Conservation (phyloP, 257 asterid species). For the Solanum sitiens region DNA sequence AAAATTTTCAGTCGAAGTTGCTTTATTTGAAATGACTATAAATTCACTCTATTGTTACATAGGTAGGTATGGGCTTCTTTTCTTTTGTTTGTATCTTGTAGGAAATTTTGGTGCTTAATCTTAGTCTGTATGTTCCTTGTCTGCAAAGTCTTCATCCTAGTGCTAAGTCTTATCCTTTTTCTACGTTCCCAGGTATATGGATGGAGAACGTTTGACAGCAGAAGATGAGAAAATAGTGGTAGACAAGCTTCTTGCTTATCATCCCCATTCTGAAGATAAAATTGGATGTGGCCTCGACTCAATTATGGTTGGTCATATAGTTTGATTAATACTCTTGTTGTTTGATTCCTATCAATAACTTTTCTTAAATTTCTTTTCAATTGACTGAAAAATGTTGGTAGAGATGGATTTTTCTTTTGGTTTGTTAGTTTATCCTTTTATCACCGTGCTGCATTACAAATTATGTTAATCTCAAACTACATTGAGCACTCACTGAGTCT, state of each 20-base stretch:
- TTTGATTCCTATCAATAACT: neutral
- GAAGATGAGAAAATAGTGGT: conserved; percentile 67
- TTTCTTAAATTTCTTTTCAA: neutral
- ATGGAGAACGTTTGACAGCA: conserved; percentile 71
- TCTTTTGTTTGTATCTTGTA: neutral
- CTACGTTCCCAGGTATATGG: conserved; percentile 50
- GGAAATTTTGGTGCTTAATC: neutral
- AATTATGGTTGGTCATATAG: conserved; percentile 62
- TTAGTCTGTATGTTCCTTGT: neutral
- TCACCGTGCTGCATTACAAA: neutral
- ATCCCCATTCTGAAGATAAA: conserved; percentile 78
- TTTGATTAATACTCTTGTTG: neutral
- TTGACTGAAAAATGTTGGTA: neutral
- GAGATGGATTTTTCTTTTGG: neutral
- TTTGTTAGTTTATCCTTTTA: neutral
- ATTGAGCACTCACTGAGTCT: neutral
- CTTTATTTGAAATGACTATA: neutral
- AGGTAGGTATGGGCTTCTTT: neutral
- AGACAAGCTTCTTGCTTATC: conserved; percentile 72
- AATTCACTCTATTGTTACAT: neutral
- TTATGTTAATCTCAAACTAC: neutral
- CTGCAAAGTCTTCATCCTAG: neutral
- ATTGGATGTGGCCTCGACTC: conserved; percentile 93
- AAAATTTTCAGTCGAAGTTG: neutral
- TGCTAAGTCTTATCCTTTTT: neutral